Evolutionary conservation across 495 filamentous ascomycete genomes (phyloP), one percentile per base, ranked within the genome.

Genomic region (Podospora didyma): DNA sequence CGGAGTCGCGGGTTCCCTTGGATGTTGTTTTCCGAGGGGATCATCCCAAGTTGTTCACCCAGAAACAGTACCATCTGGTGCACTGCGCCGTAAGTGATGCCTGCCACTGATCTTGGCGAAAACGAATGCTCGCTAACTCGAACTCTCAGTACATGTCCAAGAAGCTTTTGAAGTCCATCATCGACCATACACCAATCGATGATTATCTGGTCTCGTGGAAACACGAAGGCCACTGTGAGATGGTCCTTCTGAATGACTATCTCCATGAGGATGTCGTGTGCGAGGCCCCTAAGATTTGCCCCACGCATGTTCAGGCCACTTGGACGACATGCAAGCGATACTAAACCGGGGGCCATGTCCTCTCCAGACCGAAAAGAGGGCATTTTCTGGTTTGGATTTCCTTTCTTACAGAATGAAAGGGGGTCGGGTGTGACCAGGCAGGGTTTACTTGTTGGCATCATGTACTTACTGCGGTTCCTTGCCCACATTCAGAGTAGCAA

Each of bases 121-220:
- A 24, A 31, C 47, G 16, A 19, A 22, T n/a, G 28, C 26, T 46
- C 3, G 17, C 14, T 47, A 3, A 47, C 19, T 3, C 19, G 19
- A n/a, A n/a, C n/a, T 14, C 9, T 6, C 17, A 52, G 49, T 52
- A 52, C 31, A 52, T 52, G 49, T 41, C 41, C 31, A 52, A 52
- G 16, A 52, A 52, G 49, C 39, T 52, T 28, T 31, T 41, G 31
- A 52, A 52, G 35, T 26, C 49, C 49, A 52, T 52, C 19, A 7
- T 52, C 17, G 28, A 52, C 16, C 49, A 39, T 6, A 16, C 10
- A n/a, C 49, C 49, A 17, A 52, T 52, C 20, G 49, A 52, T 17
- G 41, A 7, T 7, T 52, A 52, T 26, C 35, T 52, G 35, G 41
- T 19, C 6, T 28, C 39, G 16, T 52, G 49, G 49, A 4, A 19